Conservation (phyloP, 163 green algal species). For the Coccomyxa subellipsoidea region DNA sequence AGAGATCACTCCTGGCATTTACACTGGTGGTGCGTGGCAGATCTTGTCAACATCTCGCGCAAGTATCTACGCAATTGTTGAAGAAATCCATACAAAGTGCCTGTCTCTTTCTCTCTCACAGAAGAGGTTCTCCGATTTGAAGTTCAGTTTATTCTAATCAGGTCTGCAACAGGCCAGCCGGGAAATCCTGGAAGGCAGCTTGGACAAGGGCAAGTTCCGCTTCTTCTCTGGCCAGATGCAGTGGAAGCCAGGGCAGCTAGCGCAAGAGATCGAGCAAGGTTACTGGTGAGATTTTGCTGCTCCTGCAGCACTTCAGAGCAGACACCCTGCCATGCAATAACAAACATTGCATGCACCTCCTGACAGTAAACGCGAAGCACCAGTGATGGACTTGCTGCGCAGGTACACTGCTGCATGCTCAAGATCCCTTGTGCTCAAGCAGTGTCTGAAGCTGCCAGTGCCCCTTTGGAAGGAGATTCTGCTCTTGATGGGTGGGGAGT, state of each 20-base stretch:
- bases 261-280: not conserved
- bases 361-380: not conserved
- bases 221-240: conserved; percentile 12
- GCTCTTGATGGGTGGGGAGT: conserved; percentile 43
- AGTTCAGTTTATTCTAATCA: not conserved
- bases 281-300: not conserved
- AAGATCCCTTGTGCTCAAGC: conserved; percentile 45
- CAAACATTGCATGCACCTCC: not conserved
- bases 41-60: too few species aligned
- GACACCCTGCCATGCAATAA: not conserved
- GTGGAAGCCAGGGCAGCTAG: conserved; percentile 6
- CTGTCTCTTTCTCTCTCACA: too few species aligned
- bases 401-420: conserved; percentile 43
- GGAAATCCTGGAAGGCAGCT: not conserved
- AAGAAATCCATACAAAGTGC: too few species aligned
- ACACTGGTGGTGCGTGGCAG: not conserved
- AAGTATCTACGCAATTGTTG: too few species aligned
- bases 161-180: not conserved
- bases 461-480: conserved; percentile 53
- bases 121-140: not conserved
- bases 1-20: conserved; percentile 12
- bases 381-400: too few species aligned
- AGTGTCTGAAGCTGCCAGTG: conserved; percentile 46
- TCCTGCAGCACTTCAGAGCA: not conserved
- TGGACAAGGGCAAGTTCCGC: not conserved